Base-by-base conservation (phyloP, 1,284 basidiomycete genomes). In the Apiotrichum veenhuisii region DNA sequence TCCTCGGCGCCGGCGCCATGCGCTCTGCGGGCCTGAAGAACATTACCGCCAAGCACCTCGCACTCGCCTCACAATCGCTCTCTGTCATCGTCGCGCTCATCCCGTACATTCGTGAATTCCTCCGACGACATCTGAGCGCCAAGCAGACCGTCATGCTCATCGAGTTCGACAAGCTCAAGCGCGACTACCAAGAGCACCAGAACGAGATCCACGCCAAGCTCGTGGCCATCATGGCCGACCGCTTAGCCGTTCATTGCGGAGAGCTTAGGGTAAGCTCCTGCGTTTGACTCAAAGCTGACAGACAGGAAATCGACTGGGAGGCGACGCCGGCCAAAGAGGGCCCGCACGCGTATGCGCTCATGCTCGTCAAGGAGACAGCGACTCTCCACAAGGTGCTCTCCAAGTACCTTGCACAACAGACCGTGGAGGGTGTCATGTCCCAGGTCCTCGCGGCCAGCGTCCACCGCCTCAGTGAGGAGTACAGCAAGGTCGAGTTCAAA, bases 111-210 rank as follows among this genome's bases (percentile, higher is more conserved):
- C 87, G 95, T 37, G 94, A 98, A 78, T 88, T 89, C 18, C 90
- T 98, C 72, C 83, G 94, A 46, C 83, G 96, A 54, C 94, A 98
- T 77, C 81, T 98, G 47, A 92, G 85, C 71, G 83, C 87, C 50
- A 93, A 92, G 76, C 93, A 98, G 76, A 90, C 91, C 0, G 91
- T 98, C 46, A 94, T 98, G 86, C 82, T 98, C 41, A 85, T 92
- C 30, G 95, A 98, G 77, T 99, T 98, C 74, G 96, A 98, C 80
- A 97, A 96, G 80, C 83, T 98, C 57, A 97, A 94, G 78, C 83
- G 95, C 77, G 96, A 98, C 76, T 98, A 90, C 73, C 93, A 97
- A 82, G 95, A 98, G 75, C 95, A 99, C 77, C 96, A 98, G 78
- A 91, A 94, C 73, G 96, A 98, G 80, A 97, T 99, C 53, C 94